phyloP scores from a whole-genome alignment of 169 alveolate genomes.

The Cryptosporidium parvum region DNA sequence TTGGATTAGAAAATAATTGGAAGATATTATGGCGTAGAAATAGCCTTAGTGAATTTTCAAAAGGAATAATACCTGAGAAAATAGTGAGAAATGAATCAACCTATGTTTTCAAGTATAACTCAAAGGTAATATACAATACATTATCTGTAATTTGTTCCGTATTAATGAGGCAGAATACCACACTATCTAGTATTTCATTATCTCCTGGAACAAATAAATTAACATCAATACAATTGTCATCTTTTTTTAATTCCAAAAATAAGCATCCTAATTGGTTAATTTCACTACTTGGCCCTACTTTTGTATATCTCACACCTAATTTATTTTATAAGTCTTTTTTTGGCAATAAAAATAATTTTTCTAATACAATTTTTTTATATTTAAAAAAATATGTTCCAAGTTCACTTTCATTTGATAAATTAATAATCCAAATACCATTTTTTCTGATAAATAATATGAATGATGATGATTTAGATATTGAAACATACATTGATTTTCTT shows the following conservation, averaged over 20 bases:
- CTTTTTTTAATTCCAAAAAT: not conserved
- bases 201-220: slow-evolving; percentile 44
- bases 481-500: not conserved
- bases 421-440: slow-evolving; percentile 40
- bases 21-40: slow-evolving; percentile 19
- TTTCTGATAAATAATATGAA: not conserved
- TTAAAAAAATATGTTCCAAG: slow-evolving; percentile 26
- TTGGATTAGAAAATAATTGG: slow-evolving; percentile 34
- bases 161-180: slow-evolving; percentile 65
- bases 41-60: slow-evolving; percentile 17
- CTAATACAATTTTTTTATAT: not conserved
- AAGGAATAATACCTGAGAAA: slow-evolving; percentile 41
- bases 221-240: not conserved
- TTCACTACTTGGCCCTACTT: slow-evolving; percentile 38
- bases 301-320: slow-evolving; percentile 48
- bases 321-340: slow-evolving; percentile 36
- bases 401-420: slow-evolving; percentile 46
- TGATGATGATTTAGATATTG: not conserved
- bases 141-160: slow-evolving; percentile 9
- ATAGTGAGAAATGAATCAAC: not conserved
- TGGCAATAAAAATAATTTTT: not conserved
- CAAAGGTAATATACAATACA: slow-evolving; percentile 15
- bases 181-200: slow-evolving; percentile 42
- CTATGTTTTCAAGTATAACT: not conserved
- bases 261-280: slow-evolving; percentile 14